Evolutionary conservation across 768 basidiomycete species (phyloP).

Genomic region (Gloeostereum incarnatum): DNA sequence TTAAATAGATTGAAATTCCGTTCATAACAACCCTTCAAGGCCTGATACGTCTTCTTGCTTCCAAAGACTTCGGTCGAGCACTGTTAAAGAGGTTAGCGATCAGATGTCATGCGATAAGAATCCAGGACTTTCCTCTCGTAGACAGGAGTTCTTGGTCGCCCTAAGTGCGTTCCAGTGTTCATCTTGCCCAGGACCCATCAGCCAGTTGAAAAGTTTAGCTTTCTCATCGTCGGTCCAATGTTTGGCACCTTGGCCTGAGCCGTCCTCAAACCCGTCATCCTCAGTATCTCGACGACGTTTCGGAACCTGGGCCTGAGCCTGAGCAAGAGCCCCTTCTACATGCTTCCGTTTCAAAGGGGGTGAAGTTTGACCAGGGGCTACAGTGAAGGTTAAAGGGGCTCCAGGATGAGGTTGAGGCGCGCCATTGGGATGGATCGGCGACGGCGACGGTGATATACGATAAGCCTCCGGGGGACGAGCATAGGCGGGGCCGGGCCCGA

Average conservation of each 20-base stretch:
- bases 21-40: constrained; percentile 78
- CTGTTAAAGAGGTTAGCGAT: constrained; percentile 22
- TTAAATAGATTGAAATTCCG: constrained; percentile 82
- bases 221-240: constrained; percentile 86
- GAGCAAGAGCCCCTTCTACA: constrained; percentile 23
- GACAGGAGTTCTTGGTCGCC: constrained; percentile 75
- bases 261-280: constrained; percentile 33
- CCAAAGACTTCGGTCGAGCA: constrained; percentile 65
- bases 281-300: constrained; percentile 41
- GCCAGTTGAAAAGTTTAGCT: constrained; percentile 67
- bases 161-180: constrained; percentile 74
- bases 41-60: constrained; percentile 74
- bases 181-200: constrained; percentile 62
- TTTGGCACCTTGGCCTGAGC: constrained; percentile 55
- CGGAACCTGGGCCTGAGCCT: constrained; percentile 26
- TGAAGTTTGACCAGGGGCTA: neutral
- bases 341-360: constrained; percentile 39
- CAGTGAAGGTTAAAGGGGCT: neutral
- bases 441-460: constrained; percentile 22
- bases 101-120: neutral
- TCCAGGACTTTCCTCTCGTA: constrained; percentile 50
- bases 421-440: constrained; percentile 4
- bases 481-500: constrained; percentile 20
- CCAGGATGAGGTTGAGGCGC: neutral
- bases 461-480: constrained; percentile 19